Base-by-base conservation (phyloP, 2,329 filamentous ascomycete genomes). In the Penicillium brasilianum region DNA sequence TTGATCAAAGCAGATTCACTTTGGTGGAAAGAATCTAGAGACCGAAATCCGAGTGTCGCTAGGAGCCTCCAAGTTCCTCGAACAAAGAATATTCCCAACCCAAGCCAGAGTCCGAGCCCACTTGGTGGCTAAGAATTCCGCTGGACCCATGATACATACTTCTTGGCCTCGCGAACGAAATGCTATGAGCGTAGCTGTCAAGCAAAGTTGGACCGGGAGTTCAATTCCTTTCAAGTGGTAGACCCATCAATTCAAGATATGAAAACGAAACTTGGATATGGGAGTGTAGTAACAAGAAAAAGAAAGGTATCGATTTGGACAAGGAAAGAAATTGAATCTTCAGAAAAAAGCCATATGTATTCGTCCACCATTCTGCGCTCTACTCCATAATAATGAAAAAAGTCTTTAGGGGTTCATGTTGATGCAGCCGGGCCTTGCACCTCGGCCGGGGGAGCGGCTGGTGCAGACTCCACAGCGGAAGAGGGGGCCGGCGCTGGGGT, bases 401-500 rank as follows among this genome's bases (percentile, higher is more conserved):
- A 41, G 14, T 49, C 22, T 8, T 8, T 5, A 16, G 11, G 28
- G 30, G 48, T 46, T 62, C 50, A 50, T 37, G 55, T 57, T 28
- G 62, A 32, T 25, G 60, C 43, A 22, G 39, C 16, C 16, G 34
- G 46, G 20, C 60, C 44, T 48, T 60, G 59, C n/a, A 39, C 41
- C 50, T 67, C 64, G 14, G 59, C 44, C 37, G 54, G 56, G 9
- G 56, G 36, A 22, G 63, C 25, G 37, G 62, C 60, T 48, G 59
- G 22, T 51, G 63, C 41, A 51, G 68, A 11, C 14, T 56, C 57
- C 3, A 44, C 30, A 22, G 55, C 48, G 2, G 51, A 59, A 37
- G 64, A 60, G 62, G 64, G 16, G 30, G 37, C 46, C 61, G 63
- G n/a, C 25, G 37, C 46, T 61, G 63, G n/a, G 30, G 37, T 39